These are phyloP conservation scores for Phlebopus sp. DNA, from an alignment of 1,284 basidiomycete species.

Conservation along the genomic window DNA sequence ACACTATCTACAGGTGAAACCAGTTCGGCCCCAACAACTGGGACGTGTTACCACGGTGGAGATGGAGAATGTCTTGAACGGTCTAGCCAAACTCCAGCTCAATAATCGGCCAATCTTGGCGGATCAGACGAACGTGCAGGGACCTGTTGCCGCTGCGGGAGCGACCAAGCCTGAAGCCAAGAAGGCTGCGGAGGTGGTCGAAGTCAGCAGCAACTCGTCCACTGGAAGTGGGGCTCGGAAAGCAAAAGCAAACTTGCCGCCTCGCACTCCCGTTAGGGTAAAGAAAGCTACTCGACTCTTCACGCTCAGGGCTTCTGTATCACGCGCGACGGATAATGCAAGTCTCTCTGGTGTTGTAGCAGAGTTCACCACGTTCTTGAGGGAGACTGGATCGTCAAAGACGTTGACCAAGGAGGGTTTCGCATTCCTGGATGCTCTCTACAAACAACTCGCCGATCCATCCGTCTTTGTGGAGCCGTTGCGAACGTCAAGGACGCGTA, in stretches of 20 bases:
- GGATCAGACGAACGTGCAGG: constrained; percentile 45
- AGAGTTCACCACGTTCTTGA: constrained; percentile 58
- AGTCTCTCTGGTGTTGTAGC: constrained; percentile 49
- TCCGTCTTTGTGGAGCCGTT: constrained; percentile 54
- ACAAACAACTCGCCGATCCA: constrained; percentile 66
- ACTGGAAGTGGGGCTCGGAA: constrained; percentile 28
- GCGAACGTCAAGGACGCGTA: constrained; percentile 46
- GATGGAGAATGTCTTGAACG: constrained; percentile 54
- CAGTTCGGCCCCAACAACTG: constrained; percentile 21
- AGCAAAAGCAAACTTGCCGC: constrained; percentile 19
- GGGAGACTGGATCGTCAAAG: constrained; percentile 61
- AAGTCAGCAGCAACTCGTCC: constrained; percentile 49
- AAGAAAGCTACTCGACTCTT: constrained; percentile 55
- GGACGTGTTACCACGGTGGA: constrained; percentile 36
- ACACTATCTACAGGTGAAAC: constrained; percentile 20
- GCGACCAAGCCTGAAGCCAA: constrained; percentile 33
- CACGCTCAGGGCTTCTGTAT: constrained; percentile 42
- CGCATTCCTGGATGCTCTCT: constrained; percentile 61
- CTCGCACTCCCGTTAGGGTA: constrained; percentile 33
- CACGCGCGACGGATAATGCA: constrained; percentile 51
- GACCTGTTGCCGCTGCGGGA: constrained; percentile 20
- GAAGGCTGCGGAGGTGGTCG: constrained; percentile 39
- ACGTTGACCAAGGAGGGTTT: constrained; percentile 71
- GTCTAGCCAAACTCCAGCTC: constrained; percentile 56
- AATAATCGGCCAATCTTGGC: constrained; percentile 46